Conservation (phyloP, 352 stramenopile species). For the Phytopythium sindhum region DNA sequence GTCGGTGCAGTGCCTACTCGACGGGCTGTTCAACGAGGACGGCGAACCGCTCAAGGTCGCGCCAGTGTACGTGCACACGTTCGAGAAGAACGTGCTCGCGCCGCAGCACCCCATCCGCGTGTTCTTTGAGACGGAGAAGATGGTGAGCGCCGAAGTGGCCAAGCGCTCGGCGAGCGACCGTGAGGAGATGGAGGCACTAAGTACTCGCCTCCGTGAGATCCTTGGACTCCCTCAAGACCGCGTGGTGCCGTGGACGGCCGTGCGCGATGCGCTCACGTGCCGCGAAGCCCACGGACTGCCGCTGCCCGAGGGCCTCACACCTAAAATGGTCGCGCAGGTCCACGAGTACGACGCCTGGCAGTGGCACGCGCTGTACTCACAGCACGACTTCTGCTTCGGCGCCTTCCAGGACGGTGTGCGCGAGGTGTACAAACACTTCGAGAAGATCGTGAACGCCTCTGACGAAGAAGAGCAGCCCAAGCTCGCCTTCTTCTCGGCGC, state of each 20-base stretch:
- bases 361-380: conserved; percentile 72
- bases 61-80: conserved; percentile 59
- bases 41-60: conserved; percentile 11
- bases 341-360: conserved; percentile 76
- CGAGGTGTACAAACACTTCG: conserved; percentile 52
- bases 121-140: conserved; percentile 68
- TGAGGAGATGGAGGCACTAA: conserved; percentile 30
- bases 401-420: conserved; percentile 63
- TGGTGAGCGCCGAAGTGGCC: conserved; percentile 56
- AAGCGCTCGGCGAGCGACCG: conserved; percentile 19
- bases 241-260: conserved; percentile 65
- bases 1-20: conserved; percentile 70
- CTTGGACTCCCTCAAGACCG: conserved; percentile 44
- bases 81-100: conserved; percentile 60
- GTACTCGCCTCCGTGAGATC: conserved; percentile 31
- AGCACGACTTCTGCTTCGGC: conserved; percentile 52
- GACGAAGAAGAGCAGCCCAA: conserved; percentile 30
- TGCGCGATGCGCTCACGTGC: conserved; percentile 70
- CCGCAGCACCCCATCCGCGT: conserved; percentile 56
- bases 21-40: conserved; percentile 59
- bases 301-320: conserved; percentile 65
- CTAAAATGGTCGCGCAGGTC: conserved; percentile 54
- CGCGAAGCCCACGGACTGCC: conserved; percentile 52
- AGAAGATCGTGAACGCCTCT: conserved; percentile 27
- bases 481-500: conserved; percentile 80